phyloP scores from a whole-genome alignment of 2,329 filamentous ascomycete species.

The Capronia coronata region DNA sequence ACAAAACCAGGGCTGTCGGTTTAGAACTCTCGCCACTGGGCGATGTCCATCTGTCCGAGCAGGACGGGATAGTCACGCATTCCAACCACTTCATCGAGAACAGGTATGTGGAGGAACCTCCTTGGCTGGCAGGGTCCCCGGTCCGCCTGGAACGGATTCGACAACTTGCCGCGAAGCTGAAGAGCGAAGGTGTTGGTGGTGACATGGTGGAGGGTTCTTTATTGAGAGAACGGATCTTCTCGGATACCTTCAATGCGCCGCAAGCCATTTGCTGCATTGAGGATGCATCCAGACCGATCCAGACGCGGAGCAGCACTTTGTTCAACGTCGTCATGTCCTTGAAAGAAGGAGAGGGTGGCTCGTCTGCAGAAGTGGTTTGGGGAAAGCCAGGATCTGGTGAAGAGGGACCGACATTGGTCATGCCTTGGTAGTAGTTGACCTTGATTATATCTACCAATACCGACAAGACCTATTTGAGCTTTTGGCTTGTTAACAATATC shows the following conservation, averaged over 20 bases:
- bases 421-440: constrained; percentile 31
- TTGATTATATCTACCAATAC: too few relatives aligned
- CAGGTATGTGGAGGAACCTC: not conserved
- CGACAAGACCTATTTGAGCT: too few relatives aligned
- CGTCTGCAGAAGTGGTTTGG: constrained; percentile 36
- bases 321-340: constrained; percentile 37
- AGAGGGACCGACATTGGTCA: constrained; percentile 29
- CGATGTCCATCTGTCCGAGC: constrained; percentile 32
- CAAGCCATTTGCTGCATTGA: constrained; percentile 35
- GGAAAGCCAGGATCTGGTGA: constrained; percentile 31
- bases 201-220: not conserved
- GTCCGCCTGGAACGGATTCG: constrained; percentile 29
- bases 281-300: constrained; percentile 29
- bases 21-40: constrained; percentile 40
- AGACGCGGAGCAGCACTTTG: constrained; percentile 32
- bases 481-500: too few relatives aligned
- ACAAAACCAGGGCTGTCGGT: constrained; percentile 40
- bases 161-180: constrained; percentile 24
- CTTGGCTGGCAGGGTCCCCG: constrained; percentile 18
- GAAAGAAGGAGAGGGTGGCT: constrained; percentile 22
- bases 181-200: constrained; percentile 17
- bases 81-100: constrained; percentile 40
- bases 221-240: constrained; percentile 34
- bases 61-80: constrained; percentile 36
- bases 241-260: constrained; percentile 34